Percentiles rank a stretch among this genome's conserved stretches.
Conservation (phyloP, 179 eudicot species). For the Nepenthes alata region DNA sequence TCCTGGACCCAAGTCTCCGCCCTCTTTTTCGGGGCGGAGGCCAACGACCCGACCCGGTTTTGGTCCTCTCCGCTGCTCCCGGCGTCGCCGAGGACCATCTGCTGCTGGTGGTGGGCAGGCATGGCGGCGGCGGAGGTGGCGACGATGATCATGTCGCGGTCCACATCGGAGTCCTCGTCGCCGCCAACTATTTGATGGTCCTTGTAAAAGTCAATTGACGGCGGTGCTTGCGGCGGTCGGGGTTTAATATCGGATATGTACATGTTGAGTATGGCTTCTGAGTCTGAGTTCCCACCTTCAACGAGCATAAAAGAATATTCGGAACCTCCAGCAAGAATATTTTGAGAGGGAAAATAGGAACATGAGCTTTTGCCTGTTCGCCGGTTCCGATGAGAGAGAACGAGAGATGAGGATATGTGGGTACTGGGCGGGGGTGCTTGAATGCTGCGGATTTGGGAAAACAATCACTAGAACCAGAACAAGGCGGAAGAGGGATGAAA, state of each 20-base stretch:
- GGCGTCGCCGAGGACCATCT: conserved; percentile 6
- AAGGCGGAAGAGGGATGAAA: too few relatives aligned
- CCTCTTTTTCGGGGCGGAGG: conserved; percentile 47
- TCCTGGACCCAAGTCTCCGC: conserved; percentile 93
- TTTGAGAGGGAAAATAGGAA: too few relatives aligned
- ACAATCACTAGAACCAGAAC: too few relatives aligned
- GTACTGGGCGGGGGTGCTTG: too few relatives aligned
- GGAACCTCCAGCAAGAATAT: too few relatives aligned
- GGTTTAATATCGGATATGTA: conserved; percentile 29
- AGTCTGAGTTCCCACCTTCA: too few relatives aligned
- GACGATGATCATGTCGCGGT: conserved; percentile 39
- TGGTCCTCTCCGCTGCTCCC: conserved; percentile 16
- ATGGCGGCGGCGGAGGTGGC: conserved; percentile 15
- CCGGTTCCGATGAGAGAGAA: too few relatives aligned
- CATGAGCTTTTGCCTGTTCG: too few relatives aligned
- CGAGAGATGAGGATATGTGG: too few relatives aligned
- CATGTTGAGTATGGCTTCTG: conserved; percentile 12
- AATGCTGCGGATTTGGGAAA: too few relatives aligned
- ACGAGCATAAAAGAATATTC: too few relatives aligned
- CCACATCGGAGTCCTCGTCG: conserved; percentile 1
- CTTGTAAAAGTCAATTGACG: conserved; percentile 20
- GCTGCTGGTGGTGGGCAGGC: conserved; percentile 8
- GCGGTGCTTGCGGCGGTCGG: conserved; percentile 12
- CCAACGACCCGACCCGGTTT: background rate
- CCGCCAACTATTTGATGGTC: background rate